A percentile compares a stretch with the other conserved stretches of the same genome.
phyloP scores from a whole-genome alignment of 2,329 filamentous ascomycete species.

The Diaporthe aspalathi region DNA sequence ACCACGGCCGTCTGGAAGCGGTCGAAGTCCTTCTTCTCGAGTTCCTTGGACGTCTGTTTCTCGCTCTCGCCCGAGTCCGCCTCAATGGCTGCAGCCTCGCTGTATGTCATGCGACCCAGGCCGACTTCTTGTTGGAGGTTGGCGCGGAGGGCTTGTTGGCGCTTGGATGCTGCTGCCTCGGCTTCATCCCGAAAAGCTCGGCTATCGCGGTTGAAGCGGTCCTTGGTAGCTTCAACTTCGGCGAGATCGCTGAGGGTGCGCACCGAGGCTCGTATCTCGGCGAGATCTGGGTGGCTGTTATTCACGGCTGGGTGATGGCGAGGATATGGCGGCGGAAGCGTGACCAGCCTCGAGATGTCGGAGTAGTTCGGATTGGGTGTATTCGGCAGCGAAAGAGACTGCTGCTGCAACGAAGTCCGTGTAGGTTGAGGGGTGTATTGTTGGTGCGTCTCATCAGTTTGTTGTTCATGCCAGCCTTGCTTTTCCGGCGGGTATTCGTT shows the following conservation, averaged over 20 bases:
- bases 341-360: conserved; percentile 92
- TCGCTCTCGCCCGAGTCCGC: conserved; percentile 79
- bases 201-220: conserved; percentile 67
- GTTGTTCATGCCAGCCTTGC: conserved; percentile 62
- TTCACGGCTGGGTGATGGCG: conserved; percentile 95
- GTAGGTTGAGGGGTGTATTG: conserved; percentile 57
- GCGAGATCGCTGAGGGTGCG: conserved; percentile 78
- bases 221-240: conserved; percentile 77
- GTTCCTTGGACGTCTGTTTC: conserved; percentile 74
- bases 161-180: conserved; percentile 59
- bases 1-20: conserved; percentile 85
- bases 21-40: conserved; percentile 84
- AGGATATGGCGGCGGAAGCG: conserved; percentile 92
- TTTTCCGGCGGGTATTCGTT: conserved; percentile 68
- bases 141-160: conserved; percentile 73
- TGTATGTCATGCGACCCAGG: conserved; percentile 82
- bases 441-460: conserved; percentile 53
- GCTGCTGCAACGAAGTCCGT: conserved; percentile 54
- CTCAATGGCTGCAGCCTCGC: conserved; percentile 85
- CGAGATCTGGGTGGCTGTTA: conserved; percentile 93
- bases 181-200: conserved; percentile 70
- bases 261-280: conserved; percentile 78
- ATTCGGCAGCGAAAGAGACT: conserved; percentile 57
- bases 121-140: conserved; percentile 85
- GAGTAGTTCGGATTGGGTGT: conserved; percentile 67